A percentile compares a stretch with the other conserved stretches of the same genome.
phyloP scores from a whole-genome alignment of 192 early-diverging fungal species.

The Coemansia sp. region DNA sequence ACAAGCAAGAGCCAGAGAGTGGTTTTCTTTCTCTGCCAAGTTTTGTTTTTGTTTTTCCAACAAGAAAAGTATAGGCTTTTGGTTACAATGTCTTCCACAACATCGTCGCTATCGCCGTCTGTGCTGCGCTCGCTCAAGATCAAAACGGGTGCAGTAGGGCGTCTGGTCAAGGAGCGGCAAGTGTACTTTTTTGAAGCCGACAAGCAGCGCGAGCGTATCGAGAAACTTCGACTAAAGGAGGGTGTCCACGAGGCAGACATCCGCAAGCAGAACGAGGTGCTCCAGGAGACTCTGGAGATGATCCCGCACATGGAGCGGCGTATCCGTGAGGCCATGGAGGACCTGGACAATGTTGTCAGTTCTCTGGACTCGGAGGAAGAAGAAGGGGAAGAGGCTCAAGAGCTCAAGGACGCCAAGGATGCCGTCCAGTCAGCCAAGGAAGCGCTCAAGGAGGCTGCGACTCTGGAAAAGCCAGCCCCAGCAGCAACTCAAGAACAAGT shows the following conservation, averaged over 20 bases:
- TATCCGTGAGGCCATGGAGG: slow-evolving; percentile 37
- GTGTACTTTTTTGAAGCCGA: slow-evolving; percentile 27
- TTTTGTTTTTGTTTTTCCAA: too few relatives aligned
- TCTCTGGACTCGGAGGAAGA: slow-evolving; percentile 1
- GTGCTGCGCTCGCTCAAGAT: slow-evolving; percentile 39
- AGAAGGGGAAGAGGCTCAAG: not conserved
- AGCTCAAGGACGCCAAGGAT: not conserved
- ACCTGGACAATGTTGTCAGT: slow-evolving; percentile 38
- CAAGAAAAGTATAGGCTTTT: not conserved
- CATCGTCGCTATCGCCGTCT: not conserved
- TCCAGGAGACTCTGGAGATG: slow-evolving; percentile 50
- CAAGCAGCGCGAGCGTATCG: slow-evolving; percentile 30
- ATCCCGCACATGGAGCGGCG: slow-evolving; percentile 45
- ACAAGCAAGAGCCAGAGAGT: not conserved
- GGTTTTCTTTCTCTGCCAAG: not conserved
- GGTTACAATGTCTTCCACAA: not conserved
- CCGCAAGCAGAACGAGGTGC: slow-evolving; percentile 54
- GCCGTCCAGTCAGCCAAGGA: not conserved
- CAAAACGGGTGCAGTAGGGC: slow-evolving; percentile 42
- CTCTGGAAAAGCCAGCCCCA: not conserved
- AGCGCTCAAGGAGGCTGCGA: not conserved
- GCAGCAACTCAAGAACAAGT: not conserved
- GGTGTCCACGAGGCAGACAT: slow-evolving; percentile 35
- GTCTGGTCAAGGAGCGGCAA: slow-evolving; percentile 38
- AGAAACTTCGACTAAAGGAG: slow-evolving; percentile 14